phyloP scores from a whole-genome alignment of 768 basidiomycete genomes.

The Pulveroboletus sp. region DNA sequence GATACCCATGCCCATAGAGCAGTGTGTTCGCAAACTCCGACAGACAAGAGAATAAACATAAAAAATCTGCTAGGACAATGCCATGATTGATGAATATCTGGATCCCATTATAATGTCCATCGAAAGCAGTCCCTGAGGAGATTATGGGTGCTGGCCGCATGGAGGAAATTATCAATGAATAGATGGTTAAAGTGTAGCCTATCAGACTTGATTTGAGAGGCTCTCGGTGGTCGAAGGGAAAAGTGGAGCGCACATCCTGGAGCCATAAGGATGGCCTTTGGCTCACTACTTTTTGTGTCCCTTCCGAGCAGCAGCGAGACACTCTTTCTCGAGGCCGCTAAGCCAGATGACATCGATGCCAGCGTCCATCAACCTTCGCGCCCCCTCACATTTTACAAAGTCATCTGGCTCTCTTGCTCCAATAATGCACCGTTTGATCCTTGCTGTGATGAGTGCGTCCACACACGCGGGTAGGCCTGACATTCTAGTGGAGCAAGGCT shows the following conservation, averaged over 20 bases:
- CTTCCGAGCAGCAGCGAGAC: slow-evolving; percentile 73
- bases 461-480: slow-evolving; percentile 86
- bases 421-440: slow-evolving; percentile 74
- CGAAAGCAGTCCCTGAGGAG: slow-evolving; percentile 16
- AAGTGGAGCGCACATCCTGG: slow-evolving; percentile 4
- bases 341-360: slow-evolving; percentile 78
- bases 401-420: slow-evolving; percentile 91
- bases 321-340: slow-evolving; percentile 70
- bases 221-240: neutral
- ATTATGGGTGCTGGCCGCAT: slow-evolving; percentile 16
- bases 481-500: slow-evolving; percentile 88
- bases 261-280: neutral
- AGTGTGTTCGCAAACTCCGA: neutral
- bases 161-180: slow-evolving; percentile 13
- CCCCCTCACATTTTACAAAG: slow-evolving; percentile 92
- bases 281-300: slow-evolving; percentile 36
- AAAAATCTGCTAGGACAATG: slow-evolving; percentile 35
- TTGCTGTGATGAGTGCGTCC: slow-evolving; percentile 70
- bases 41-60: neutral
- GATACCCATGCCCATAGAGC: too few species aligned
- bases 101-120: slow-evolving; percentile 21
- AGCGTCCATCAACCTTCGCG: slow-evolving; percentile 60
- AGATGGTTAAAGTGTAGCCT: slow-evolving; percentile 16
- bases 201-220: slow-evolving; percentile 1
- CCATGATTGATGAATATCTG: slow-evolving; percentile 24